Base-by-base conservation (phyloP, 768 basidiomycete species). In the Suillus brevipes region DNA sequence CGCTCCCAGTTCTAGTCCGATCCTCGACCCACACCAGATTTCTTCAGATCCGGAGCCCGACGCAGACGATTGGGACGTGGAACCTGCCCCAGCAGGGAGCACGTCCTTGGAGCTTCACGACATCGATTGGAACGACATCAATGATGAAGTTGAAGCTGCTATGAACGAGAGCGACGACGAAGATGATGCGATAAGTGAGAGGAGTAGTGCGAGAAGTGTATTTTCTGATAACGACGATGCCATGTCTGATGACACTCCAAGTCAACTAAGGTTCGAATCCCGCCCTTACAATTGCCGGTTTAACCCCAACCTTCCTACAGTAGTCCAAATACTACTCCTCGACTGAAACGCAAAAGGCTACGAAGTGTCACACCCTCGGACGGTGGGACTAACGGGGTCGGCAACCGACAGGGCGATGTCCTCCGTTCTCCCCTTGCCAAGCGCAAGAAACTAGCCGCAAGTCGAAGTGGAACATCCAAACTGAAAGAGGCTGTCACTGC, bases 131-230 rank as follows among this genome's bases (percentile, higher is more conserved):
- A 86, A 88, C 69, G 89, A 88, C 69, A 89, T 93, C 69, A 91
- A 92, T 72, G 86, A 90, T 65, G 95, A 96, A 72, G 89, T 95
- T 42, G 92, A 94, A 66, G 94, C 89, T 50, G 89, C 91, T 45
- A 87, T 95, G 86, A 89, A 88, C 67, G 90, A 92, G 80, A 88
- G 88, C 67, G 88, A 90, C 65, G 89, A 89, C 61, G 78, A 76
- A 12, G 78, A 79, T 37, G 80, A 80, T 63, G 65, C 68, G 60
- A 77, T 71, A 72, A 80, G 74, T 66, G 78, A 71, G 67, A 74
- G 55, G 71, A 84, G 80, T 73, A 80, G 77, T 64, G 80, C 79
- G 74, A 80, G 72, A 74, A 86, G 77, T 72, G 76, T 62, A 63
- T 76, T 79, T 70, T 78, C 82, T 53, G 87, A 88, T 62, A 85